A percentile compares a stretch with the other conserved stretches of the same genome.
These are phyloP conservation scores for Encephalitozoon cuniculi DNA, from an alignment of 371 early-diverging fungal species.

Conservation along the genomic window DNA sequence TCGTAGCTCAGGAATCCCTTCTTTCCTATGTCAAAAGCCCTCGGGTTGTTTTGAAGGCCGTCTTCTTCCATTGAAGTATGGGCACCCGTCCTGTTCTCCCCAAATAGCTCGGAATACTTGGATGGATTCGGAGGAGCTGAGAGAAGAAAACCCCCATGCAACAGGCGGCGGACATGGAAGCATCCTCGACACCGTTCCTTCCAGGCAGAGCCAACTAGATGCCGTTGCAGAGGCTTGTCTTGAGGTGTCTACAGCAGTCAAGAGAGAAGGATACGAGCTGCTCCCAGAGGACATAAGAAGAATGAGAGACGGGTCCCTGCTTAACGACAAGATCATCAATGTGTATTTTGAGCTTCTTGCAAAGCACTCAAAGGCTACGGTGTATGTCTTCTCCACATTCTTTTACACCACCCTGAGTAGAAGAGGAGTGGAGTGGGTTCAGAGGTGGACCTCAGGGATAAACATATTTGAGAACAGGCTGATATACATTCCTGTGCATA, in stretches of 20 bases:
- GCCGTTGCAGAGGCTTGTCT: background rate
- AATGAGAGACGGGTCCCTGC: conserved; percentile 18
- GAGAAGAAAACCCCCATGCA: background rate
- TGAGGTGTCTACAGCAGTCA: background rate
- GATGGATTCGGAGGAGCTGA: background rate
- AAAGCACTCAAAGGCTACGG: background rate
- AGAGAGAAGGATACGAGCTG: conserved; percentile 2
- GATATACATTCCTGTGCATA: conserved; percentile 75
- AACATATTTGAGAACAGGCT: conserved; percentile 71
- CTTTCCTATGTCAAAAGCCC: conserved; percentile 22
- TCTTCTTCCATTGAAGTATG: background rate
- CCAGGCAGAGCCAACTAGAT: background rate
- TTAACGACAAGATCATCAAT: conserved; percentile 56
- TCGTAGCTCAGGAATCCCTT: conserved; percentile 22
- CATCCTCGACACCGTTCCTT: background rate
- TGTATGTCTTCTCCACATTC: conserved; percentile 40
- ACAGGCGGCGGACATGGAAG: background rate
- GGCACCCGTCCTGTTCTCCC: background rate
- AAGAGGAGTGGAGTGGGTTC: conserved; percentile 2
- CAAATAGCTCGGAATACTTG: background rate
- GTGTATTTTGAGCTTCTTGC: conserved; percentile 42
- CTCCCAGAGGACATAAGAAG: conserved; percentile 22
- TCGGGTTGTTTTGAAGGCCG: background rate
- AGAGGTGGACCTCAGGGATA: conserved; percentile 39
- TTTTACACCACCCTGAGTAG: conserved; percentile 18